Evolutionary conservation across 2,329 filamentous ascomycete species (phyloP).

Genomic region (Pseudogymnoascus sp.): DNA sequence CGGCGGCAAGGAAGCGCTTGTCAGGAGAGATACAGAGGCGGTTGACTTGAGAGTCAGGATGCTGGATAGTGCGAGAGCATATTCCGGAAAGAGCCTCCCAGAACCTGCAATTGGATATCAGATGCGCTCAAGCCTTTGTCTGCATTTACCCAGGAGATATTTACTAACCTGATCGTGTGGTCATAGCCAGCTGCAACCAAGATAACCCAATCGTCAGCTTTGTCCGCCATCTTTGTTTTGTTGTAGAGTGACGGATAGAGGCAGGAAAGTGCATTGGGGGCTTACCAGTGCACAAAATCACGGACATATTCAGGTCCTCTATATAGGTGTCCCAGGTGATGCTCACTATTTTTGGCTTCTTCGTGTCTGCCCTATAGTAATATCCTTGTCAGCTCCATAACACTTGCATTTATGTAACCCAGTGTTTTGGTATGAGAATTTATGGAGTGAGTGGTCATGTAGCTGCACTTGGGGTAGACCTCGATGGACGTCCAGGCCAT

Average conservation of each 20-base stretch:
- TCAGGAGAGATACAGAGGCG: constrained; percentile 96
- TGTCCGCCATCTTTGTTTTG: constrained; percentile 5
- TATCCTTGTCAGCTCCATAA: constrained; percentile 1
- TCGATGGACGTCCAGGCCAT: constrained; percentile 1
- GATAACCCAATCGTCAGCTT: constrained; percentile 8
- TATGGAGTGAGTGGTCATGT: constrained; percentile 1
- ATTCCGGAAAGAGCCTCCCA: constrained; percentile 98
- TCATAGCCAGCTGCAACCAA: constrained; percentile 58
- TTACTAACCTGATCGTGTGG: constrained; percentile 62
- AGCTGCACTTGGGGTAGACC: background rate
- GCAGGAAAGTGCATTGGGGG: constrained; percentile 12
- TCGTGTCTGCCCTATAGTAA: background rate
- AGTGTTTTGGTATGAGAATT: background rate
- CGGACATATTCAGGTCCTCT: constrained; percentile 44
- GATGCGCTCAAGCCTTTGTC: background rate
- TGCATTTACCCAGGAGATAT: background rate
- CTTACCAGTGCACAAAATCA: constrained; percentile 60
- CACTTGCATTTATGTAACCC: background rate
- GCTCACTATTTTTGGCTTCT: background rate
- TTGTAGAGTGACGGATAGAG: background rate
- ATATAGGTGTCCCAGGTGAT: background rate
- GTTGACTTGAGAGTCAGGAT: constrained; percentile 97
- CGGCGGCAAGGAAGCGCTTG: constrained; percentile 86
- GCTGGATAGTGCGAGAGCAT: constrained; percentile 94
- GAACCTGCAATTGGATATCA: constrained; percentile 54